phyloP scores from a whole-genome alignment of 768 basidiomycete species.

The Sarcomyxa edulis region DNA sequence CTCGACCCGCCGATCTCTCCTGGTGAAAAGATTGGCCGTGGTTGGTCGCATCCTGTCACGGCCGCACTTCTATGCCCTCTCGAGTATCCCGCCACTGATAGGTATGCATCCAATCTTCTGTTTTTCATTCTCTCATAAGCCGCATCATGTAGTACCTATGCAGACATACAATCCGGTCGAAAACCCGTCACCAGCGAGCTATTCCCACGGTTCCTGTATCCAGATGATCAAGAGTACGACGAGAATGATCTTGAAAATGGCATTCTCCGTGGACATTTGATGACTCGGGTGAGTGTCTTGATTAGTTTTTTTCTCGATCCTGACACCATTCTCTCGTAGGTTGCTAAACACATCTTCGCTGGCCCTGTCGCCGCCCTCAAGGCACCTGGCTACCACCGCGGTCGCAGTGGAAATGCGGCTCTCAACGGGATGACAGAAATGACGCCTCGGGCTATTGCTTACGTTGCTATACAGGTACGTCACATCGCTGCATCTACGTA shows the following conservation, averaged over 20 bases:
- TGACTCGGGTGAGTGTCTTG: constrained; percentile 2
- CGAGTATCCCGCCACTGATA: too few species aligned
- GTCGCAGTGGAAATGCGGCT: constrained; percentile 2
- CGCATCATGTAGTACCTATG: too few species aligned
- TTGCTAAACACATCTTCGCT: constrained; percentile 1
- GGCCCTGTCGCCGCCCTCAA: too few species aligned
- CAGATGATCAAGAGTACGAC: constrained; percentile 18
- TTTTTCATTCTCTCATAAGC: too few species aligned
- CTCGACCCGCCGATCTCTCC: constrained; percentile 8
- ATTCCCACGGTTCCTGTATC: constrained; percentile 24
- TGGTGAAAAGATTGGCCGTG: constrained; percentile 3
- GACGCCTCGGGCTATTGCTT: constrained; percentile 1
- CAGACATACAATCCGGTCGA: neutral
- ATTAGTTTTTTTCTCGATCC: neutral
- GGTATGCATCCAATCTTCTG: too few species aligned
- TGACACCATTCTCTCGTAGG: neutral
- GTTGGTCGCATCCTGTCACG: constrained; percentile 17
- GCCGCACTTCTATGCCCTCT: constrained; percentile 23
- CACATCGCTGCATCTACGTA: neutral
- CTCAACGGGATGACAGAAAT: constrained; percentile 1
- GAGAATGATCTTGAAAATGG: neutral
- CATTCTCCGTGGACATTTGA: neutral
- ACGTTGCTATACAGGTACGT: constrained; percentile 2
- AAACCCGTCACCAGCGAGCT: constrained; percentile 5
- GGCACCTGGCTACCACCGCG: too few species aligned